Evolutionary conservation across 176 grass and related monocot species (phyloP).

Genomic region (Alloteropsis semialata): DNA sequence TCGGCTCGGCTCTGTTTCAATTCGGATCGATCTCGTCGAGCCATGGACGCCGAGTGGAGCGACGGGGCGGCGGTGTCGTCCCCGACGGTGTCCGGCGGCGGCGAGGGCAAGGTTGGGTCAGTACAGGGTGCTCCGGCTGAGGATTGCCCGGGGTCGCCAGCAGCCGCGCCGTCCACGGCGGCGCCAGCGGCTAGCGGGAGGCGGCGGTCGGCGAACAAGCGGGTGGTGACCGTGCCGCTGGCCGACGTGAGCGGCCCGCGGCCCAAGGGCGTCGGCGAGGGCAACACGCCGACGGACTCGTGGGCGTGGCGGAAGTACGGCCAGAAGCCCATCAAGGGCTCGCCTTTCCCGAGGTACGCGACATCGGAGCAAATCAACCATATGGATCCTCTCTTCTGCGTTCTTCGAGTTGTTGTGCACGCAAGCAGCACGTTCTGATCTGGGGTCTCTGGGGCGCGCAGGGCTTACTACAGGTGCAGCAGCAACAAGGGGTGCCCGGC

Average conservation of each 20-base stretch:
- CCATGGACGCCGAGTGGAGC: constrained; percentile 63
- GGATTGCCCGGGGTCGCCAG: constrained; percentile 25
- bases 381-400: not conserved
- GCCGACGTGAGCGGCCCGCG: constrained; percentile 39
- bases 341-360: constrained; percentile 77
- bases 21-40: not conserved
- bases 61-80: constrained; percentile 33
- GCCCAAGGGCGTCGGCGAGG: constrained; percentile 71
- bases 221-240: constrained; percentile 69
- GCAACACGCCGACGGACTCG: constrained; percentile 59
- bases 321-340: constrained; percentile 97
- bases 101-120: constrained; percentile 18
- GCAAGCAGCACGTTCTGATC: constrained; percentile 9
- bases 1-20: not conserved
- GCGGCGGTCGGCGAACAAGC: constrained; percentile 63
- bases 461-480: constrained; percentile 88
- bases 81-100: constrained; percentile 33
- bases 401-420: not conserved
- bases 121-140: not conserved
- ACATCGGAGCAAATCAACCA: not conserved
- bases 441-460: not conserved
- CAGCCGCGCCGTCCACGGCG: not conserved
- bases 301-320: constrained; percentile 98
- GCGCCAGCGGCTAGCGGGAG: constrained; percentile 28
- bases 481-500: constrained; percentile 95